Base-by-base conservation (phyloP, 106 monocot species). In the Allium cepa region DNA sequence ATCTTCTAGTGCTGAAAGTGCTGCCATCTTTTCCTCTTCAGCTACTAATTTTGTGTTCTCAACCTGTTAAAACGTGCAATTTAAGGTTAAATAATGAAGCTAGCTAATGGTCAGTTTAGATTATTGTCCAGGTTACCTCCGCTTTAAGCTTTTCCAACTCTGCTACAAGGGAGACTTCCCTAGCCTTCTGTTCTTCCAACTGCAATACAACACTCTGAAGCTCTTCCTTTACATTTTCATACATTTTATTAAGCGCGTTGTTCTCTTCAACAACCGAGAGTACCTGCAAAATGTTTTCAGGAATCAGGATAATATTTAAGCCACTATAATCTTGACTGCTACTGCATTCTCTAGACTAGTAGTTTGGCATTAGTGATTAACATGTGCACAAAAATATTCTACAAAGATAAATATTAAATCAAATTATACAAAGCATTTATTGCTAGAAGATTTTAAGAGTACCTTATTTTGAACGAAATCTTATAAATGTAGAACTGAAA, bases 141-240 rank as follows among this genome's bases (percentile, higher is more conserved):
- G 63, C 53, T 48, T 82, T 74, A 14, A 92, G 71, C 71, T 47
- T 78, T 71, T 84, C 82, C 53, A 75, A 13, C 8, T 76, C 67
- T 58, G 59, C 52, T 58, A 46, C 71, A 15, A 90, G 60, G 57
- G 78, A 78, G 17, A 47, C 46, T 71, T 83, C 83, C 49, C 73
- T 90, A 67, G 14, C 70, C 59, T 68, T 76, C 60, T 78, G 72
- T 67, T 84, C 88, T 75, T 91, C 81, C 72, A 96, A 53, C 72
- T 78, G 81, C 49, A 50, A 63, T 46, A 69, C 70, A 47, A 69
- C 58, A 26, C 48, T 69, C 62, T 85, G 72, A 45, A 85, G 76
- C 63, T 91, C 91, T 49, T 81, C 78, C 62, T 83, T 94, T 47
- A 80, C 69, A 71, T 72, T 67, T 75, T 86, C 71, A 63, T 86